These are phyloP conservation scores for Podila horticola DNA, from an alignment of 192 early-diverging fungal species.

Conservation along the genomic window DNA sequence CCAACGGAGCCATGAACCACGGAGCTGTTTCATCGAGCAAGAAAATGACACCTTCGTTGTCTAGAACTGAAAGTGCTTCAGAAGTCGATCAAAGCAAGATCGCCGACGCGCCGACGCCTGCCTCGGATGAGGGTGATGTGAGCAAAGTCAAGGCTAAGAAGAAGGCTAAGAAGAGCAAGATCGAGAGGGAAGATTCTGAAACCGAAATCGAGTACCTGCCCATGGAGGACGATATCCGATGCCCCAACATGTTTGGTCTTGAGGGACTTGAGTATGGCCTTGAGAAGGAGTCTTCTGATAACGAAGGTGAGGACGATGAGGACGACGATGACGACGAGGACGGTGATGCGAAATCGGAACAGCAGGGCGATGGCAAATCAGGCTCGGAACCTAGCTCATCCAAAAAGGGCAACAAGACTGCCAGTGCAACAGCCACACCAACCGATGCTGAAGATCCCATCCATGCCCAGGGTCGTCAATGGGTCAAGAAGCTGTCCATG, in stretches of 20 bases:
- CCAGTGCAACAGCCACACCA: background rate
- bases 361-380: background rate
- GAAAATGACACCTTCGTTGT: too few species aligned
- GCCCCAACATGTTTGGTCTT: constrained; percentile 33
- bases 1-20: constrained; percentile 1
- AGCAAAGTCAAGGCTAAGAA: constrained; percentile 1
- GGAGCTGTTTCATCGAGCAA: too few species aligned
- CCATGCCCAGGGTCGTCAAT: constrained; percentile 37
- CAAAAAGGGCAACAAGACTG: constrained; percentile 5
- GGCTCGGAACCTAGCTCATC: background rate
- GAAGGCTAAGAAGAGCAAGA: background rate
- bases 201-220: constrained; percentile 21
- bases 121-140: too few species aligned
- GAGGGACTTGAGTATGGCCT: constrained; percentile 19
- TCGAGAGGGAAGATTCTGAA: background rate
- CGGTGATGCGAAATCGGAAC: constrained; percentile 10
- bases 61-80: too few species aligned
- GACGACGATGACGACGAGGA: constrained; percentile 17
- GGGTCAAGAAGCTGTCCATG: constrained; percentile 40
- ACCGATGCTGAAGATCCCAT: constrained; percentile 25
- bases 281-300: constrained; percentile 4
- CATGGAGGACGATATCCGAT: constrained; percentile 36
- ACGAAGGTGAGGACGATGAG: constrained; percentile 21
- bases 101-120: too few species aligned
- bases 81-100: too few species aligned